Percentiles rank a stretch among this genome's conserved stretches.
Conservation (phyloP, 345 rosid species). For the Dipteronia dyeriana region DNA sequence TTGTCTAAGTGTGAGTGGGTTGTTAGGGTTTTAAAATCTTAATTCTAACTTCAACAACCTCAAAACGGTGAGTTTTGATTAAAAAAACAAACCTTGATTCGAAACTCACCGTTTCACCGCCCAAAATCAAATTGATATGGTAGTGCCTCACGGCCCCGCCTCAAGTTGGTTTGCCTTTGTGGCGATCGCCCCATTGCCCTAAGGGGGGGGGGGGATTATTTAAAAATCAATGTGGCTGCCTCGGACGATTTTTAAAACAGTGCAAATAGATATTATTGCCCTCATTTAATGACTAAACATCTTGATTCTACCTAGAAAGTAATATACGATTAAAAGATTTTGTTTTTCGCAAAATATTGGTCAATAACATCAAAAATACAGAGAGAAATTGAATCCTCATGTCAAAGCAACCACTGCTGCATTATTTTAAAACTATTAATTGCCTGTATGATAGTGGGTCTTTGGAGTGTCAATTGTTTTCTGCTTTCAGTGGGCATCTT, state of each 20-base stretch:
- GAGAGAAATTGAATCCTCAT: not conserved
- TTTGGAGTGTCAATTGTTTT: not conserved
- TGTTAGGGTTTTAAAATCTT: too few species aligned
- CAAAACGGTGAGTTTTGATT: too few species aligned
- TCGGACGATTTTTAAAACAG: too few species aligned
- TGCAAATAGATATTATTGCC: not conserved
- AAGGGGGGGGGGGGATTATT: too few species aligned
- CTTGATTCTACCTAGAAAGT: not conserved
- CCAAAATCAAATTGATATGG: too few species aligned
- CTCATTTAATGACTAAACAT: constrained; percentile 4
- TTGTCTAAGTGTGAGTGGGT: too few species aligned
- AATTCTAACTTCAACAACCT: too few species aligned
- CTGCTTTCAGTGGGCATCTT: not conserved
- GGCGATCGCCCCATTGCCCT: too few species aligned
- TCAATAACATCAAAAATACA: not conserved
- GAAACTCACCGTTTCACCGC: too few species aligned
- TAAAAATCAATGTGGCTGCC: too few species aligned
- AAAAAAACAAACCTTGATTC: not conserved
- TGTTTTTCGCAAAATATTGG: not conserved
- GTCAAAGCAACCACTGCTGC: not conserved
- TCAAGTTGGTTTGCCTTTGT: too few species aligned
- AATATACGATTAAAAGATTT: not conserved
- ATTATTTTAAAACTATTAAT: not conserved
- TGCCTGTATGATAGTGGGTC: not conserved
- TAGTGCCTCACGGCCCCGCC: too few species aligned